phyloP scores from a whole-genome alignment of 2,329 filamentous ascomycete species.

The Ciborinia camelliae region DNA sequence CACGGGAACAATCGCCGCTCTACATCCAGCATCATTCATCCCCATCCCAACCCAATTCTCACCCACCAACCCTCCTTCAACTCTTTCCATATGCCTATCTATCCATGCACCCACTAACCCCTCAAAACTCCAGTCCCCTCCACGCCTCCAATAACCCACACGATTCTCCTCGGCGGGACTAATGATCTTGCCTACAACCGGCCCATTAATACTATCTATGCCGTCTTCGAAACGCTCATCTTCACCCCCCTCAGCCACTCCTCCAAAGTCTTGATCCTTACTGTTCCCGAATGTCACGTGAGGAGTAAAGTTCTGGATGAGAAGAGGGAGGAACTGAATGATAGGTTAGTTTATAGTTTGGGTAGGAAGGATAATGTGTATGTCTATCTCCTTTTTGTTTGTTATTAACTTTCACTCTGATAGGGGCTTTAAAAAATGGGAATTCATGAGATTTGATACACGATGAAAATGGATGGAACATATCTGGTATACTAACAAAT shows the following conservation, averaged over 20 bases:
- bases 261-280: slow-evolving; percentile 58
- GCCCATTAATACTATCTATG: slow-evolving; percentile 44
- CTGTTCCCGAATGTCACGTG: slow-evolving; percentile 51
- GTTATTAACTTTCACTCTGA: not conserved
- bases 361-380: slow-evolving; percentile 23
- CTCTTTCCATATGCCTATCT: slow-evolving; percentile 38
- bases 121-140: not conserved
- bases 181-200: slow-evolving; percentile 54
- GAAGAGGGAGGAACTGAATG: slow-evolving; percentile 49
- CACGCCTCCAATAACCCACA: slow-evolving; percentile 43
- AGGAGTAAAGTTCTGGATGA: slow-evolving; percentile 35
- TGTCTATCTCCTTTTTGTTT: slow-evolving; percentile 3
- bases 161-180: slow-evolving; percentile 60
- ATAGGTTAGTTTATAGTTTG: slow-evolving; percentile 41
- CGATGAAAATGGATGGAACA: not conserved
- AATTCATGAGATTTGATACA: not conserved
- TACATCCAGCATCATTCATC: no score
- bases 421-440: no score
- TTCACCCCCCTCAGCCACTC: slow-evolving; percentile 46
- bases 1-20: not conserved
- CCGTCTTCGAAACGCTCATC: slow-evolving; percentile 48
- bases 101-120: no score
- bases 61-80: slow-evolving; percentile 36
- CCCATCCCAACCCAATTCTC: no score
- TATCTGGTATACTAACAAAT: not conserved